Conservation (phyloP, 169 alveolate genomes). For the Babesia caballi region DNA sequence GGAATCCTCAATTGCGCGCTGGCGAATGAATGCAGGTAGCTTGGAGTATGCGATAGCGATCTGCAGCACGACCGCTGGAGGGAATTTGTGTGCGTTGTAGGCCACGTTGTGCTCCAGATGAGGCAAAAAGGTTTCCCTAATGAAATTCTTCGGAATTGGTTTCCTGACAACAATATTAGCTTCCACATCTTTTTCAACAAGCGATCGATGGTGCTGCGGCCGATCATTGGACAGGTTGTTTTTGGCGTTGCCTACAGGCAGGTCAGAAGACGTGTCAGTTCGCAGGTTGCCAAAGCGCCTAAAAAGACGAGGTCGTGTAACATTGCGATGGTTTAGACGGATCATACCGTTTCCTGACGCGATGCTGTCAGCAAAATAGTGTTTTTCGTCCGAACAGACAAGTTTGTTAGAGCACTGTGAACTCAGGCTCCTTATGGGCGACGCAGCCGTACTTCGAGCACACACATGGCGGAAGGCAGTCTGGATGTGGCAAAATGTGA, state of each 20-base stretch:
- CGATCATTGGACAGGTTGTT: background rate
- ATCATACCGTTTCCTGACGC: too few relatives aligned
- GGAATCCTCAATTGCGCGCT: constrained; percentile 61
- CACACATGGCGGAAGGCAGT: too few relatives aligned
- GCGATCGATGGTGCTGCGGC: background rate
- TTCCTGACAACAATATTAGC: constrained; percentile 44
- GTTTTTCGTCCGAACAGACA: too few relatives aligned
- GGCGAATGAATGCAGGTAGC: constrained; percentile 59
- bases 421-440: too few relatives aligned
- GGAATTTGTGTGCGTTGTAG: constrained; percentile 59
- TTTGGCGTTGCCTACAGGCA: background rate
- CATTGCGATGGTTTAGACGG: too few relatives aligned
- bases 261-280: background rate
- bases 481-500: too few relatives aligned
- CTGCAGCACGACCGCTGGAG: constrained; percentile 63
- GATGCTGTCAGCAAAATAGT: too few relatives aligned
- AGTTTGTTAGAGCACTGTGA: too few relatives aligned
- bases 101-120: constrained; percentile 68
- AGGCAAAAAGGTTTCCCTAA: constrained; percentile 60
- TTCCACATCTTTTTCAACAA: background rate
- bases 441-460: too few relatives aligned
- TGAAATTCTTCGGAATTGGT: constrained; percentile 63
- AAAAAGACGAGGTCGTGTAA: too few relatives aligned
- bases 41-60: constrained; percentile 65
- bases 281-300: background rate